phyloP scores from a whole-genome alignment of 768 basidiomycete genomes.

The Macrolepiota fuliginosa region DNA sequence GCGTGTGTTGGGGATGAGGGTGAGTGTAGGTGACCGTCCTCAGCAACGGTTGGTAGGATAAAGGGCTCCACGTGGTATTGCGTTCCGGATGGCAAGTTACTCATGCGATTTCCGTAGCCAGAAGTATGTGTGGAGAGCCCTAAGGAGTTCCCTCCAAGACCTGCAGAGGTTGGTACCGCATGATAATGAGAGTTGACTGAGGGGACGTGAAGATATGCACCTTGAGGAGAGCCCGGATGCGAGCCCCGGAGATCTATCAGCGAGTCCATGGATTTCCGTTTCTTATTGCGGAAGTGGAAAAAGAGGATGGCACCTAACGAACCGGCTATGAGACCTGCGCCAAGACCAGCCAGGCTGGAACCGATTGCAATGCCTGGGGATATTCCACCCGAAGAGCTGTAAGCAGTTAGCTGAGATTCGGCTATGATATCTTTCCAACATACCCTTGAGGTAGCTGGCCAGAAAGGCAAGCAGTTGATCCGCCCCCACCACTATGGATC shows the following conservation, averaged over 20 bases:
- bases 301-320: constrained; percentile 29
- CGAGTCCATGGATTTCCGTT: constrained; percentile 17
- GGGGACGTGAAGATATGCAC: constrained; percentile 16
- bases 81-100: neutral
- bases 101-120: neutral
- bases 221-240: constrained; percentile 20
- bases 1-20: constrained; percentile 9
- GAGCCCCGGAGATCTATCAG: constrained; percentile 27
- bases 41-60: constrained; percentile 29
- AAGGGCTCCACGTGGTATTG: constrained; percentile 45
- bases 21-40: constrained; percentile 24
- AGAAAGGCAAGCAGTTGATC: constrained; percentile 41
- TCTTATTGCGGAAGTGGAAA: constrained; percentile 25
- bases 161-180: constrained; percentile 25
- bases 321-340: constrained; percentile 34
- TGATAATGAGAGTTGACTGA: constrained; percentile 23
- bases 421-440: neutral
- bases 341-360: constrained; percentile 37
- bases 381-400: constrained; percentile 8
- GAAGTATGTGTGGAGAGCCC: constrained; percentile 14
- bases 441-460: constrained; percentile 21
- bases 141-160: constrained; percentile 14
- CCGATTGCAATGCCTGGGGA: constrained; percentile 29
- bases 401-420: too few relatives aligned
- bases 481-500: constrained; percentile 47